Evolutionary conservation across 768 basidiomycete genomes (phyloP).

Genomic region (Amanita subjunquillea): DNA sequence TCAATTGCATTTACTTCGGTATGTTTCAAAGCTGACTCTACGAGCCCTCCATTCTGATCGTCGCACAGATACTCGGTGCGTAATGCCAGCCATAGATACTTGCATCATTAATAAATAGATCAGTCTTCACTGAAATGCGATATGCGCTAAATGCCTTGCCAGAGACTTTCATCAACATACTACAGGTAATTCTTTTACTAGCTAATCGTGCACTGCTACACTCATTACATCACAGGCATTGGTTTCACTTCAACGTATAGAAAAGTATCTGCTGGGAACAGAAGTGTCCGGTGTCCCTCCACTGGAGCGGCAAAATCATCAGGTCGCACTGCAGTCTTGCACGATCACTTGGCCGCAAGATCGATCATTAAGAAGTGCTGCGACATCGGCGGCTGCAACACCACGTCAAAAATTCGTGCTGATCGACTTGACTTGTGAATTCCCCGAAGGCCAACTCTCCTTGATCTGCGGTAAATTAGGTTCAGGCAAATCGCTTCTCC

Average conservation of each 20-base stretch:
- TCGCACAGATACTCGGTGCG: slow-evolving; percentile 3
- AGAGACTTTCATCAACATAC: slow-evolving; percentile 82
- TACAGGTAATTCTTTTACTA: slow-evolving; percentile 42
- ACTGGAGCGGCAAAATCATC: slow-evolving; percentile 42
- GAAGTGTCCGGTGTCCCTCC: slow-evolving; percentile 63
- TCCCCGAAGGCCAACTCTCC: slow-evolving; percentile 71
- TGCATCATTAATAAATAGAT: slow-evolving; percentile 3
- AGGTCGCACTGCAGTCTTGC: slow-evolving; percentile 70
- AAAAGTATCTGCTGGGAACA: slow-evolving; percentile 71
- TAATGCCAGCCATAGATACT: not conserved
- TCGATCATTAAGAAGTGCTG: slow-evolving; percentile 32
- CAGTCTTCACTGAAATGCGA: slow-evolving; percentile 74
- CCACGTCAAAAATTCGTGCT: slow-evolving; percentile 75
- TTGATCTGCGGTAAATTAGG: slow-evolving; percentile 86
- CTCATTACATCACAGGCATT: slow-evolving; percentile 35
- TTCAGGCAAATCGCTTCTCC: slow-evolving; percentile 77
- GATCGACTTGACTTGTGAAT: slow-evolving; percentile 65
- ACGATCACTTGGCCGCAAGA: slow-evolving; percentile 90
- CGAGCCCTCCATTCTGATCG: not conserved
- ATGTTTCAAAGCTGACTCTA: slow-evolving; percentile 18
- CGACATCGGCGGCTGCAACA: slow-evolving; percentile 30
- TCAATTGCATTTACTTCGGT: slow-evolving; percentile 76
- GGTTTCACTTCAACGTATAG: slow-evolving; percentile 83
- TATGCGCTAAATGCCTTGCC: slow-evolving; percentile 74
- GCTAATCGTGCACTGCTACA: not conserved